Base-by-base conservation (phyloP, 805 yeast genomes). In the Kockiozyma suomiensis region DNA sequence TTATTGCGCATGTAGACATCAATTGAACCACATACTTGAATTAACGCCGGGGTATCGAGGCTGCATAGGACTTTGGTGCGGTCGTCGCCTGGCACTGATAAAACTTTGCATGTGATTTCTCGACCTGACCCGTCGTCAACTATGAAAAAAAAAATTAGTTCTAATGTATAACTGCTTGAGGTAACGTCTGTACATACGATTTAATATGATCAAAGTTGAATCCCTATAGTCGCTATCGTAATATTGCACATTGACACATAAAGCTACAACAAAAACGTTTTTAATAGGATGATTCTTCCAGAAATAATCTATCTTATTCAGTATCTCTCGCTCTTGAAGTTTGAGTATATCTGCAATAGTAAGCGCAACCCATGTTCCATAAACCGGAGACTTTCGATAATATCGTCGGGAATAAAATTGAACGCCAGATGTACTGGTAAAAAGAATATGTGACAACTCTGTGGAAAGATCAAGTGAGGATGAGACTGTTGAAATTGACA, bases 251-350 rank as follows among this genome's bases (percentile, higher is more conserved):
- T 32, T 46, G 23, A 54, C 37, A 40, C 64, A 60, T 7, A 55
- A 23, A 2, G 59, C 65, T 7, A 50, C 35, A 15, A 56, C 32
- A 15, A 23, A 32, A 17, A 61, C 54, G n/a, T 35, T 13, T 26
- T 28, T 52, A 17, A 61, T 50, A 21, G 65, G 62, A 58, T 55
- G 61, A 41, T 61, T 61, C 23, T 47, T 52, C 65, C 65, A 61
- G 23, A 53, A 61, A 33, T 15, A 54, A 28, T 51, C 58, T 15
- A 7, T 12, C 23, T 6, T 52, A 32, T 23, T 23, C 10, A 35
- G 10, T 10, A 38, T 35, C 26, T 32, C 10, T 6, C 19, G 53
- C 38, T 42, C 38, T 17, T 30, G 23, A 10, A 52, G 33, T 26
- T 52, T 17, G 12, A 6, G 43, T 21, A 52, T 35, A 35, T 52